Base-by-base conservation (phyloP, 352 stramenopile species). In the Phytophthora hybrid region DNA sequence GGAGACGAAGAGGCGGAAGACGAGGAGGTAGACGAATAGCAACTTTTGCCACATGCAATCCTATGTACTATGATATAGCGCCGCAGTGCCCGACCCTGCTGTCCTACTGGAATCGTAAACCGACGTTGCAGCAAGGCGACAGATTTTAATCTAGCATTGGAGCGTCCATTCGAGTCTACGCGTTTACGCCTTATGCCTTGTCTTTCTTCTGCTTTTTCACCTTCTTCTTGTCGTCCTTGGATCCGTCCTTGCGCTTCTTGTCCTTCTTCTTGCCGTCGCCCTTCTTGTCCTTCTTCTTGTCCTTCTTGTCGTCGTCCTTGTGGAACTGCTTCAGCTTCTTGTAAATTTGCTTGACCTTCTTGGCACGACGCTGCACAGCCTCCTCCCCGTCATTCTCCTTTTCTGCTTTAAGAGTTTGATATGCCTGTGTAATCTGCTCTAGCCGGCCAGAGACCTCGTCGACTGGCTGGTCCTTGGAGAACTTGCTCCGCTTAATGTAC, bases 321-420 rank as follows among this genome's bases (percentile, higher is more conserved):
- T 94, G 78, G 66, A 97, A 95, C 16, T 77, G 72, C 79, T 95
- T 95, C n/a, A 97, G 85, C 69, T 92, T 93, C 76, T 97, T 97
- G 78, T 97, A 97, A 23, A 93, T 79, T 13, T 83, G 71, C 62
- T 96, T 96, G 41, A 96, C 79, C 71, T 94, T 69, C 64, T 93
- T 93, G 31, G 58, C 78, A 39, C 80, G 78, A 37, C 74, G 76
- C 4, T 84, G 73, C 2, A 75, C 78, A 21, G 76, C 66, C 10
- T 76, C 76, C 11, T 85, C 78, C 10, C 83, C 71, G 13, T 71
- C 74, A 9, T 78, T 83, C 18, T 68, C 21, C 32, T 88, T 79
- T 46, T 79, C 70, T 53, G 71, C 39, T 53, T 90, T 88, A 18
- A 81, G 52, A 11, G 65, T 64, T 8, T 69, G 54, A 52, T 87